Conservation (phyloP, 805 yeast species). For the Saccharomycopsis javanensis region DNA sequence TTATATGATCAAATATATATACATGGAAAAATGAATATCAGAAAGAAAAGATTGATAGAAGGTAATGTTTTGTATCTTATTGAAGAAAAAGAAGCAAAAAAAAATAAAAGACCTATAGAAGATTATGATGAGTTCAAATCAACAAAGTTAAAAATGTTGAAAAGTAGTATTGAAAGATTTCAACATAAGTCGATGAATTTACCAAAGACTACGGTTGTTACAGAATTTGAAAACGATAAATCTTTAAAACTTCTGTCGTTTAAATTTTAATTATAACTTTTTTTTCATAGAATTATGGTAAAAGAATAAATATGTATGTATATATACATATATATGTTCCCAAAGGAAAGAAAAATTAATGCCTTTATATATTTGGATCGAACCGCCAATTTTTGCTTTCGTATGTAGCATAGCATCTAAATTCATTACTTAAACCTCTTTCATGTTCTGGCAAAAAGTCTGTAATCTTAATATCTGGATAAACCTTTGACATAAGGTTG, state of each 20-base stretch:
- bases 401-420: slow-evolving; percentile 72
- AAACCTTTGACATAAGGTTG: slow-evolving; percentile 46
- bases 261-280: background rate
- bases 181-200: background rate
- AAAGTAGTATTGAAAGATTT: background rate
- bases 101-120: background rate
- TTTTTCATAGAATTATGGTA: too few species aligned
- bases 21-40: background rate
- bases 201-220: background rate
- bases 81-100: slow-evolving; percentile 3
- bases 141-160: slow-evolving; percentile 1
- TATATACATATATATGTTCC: background rate
- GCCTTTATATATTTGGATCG: background rate
- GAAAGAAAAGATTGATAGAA: slow-evolving; percentile 1
- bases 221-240: background rate
- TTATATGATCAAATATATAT: slow-evolving; percentile 7
- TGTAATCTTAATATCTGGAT: slow-evolving; percentile 58
- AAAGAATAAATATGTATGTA: background rate
- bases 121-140: background rate
- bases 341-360: background rate
- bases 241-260: background rate
- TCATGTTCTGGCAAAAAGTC: slow-evolving; percentile 70
- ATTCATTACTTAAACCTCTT: slow-evolving; percentile 81
- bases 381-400: slow-evolving; percentile 62
- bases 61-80: slow-evolving; percentile 14